Evolutionary conservation across 768 basidiomycete genomes (phyloP).

Genomic region (Trametes coccinea): DNA sequence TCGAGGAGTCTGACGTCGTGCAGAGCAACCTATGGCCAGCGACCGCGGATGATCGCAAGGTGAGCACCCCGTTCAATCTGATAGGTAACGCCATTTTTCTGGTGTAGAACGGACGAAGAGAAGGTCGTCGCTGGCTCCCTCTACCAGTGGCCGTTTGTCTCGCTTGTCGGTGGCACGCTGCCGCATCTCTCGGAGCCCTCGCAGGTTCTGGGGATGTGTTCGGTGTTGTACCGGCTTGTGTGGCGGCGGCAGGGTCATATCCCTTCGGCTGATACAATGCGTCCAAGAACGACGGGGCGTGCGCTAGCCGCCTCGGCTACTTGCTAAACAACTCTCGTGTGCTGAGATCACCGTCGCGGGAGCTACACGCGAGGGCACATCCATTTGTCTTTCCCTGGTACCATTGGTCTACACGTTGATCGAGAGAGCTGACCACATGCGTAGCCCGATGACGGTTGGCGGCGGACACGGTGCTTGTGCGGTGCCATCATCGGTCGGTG

Average conservation of each 20-base stretch:
- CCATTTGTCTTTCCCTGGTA: slow-evolving; percentile 21
- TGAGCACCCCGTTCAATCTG: slow-evolving; percentile 42
- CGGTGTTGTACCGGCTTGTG: slow-evolving; percentile 28
- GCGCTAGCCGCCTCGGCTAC: slow-evolving; percentile 35
- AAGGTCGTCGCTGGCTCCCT: slow-evolving; percentile 80
- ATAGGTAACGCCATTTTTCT: neutral
- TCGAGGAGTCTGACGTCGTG: slow-evolving; percentile 61
- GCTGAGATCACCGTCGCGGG: slow-evolving; percentile 67
- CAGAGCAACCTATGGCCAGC: slow-evolving; percentile 50
- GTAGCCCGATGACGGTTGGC: slow-evolving; percentile 65
- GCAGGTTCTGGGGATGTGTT: slow-evolving; percentile 50
- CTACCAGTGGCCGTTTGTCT: slow-evolving; percentile 61
- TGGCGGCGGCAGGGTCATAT: slow-evolving; percentile 35
- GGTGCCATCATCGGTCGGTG: slow-evolving; percentile 80
- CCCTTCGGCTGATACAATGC: slow-evolving; percentile 89
- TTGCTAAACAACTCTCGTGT: slow-evolving; percentile 84
- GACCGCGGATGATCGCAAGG: slow-evolving; percentile 46
- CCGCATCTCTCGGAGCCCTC: slow-evolving; percentile 49
- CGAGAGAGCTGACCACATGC: slow-evolving; percentile 3
- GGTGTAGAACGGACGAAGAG: slow-evolving; percentile 72
- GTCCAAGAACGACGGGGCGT: slow-evolving; percentile 69
- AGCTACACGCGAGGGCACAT: slow-evolving; percentile 92
- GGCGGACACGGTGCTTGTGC: slow-evolving; percentile 71
- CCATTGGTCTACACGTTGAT: slow-evolving; percentile 6
- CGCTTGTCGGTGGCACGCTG: slow-evolving; percentile 16